Base-by-base conservation (phyloP, 2,329 filamentous ascomycete species). In the Periconia sp. region DNA sequence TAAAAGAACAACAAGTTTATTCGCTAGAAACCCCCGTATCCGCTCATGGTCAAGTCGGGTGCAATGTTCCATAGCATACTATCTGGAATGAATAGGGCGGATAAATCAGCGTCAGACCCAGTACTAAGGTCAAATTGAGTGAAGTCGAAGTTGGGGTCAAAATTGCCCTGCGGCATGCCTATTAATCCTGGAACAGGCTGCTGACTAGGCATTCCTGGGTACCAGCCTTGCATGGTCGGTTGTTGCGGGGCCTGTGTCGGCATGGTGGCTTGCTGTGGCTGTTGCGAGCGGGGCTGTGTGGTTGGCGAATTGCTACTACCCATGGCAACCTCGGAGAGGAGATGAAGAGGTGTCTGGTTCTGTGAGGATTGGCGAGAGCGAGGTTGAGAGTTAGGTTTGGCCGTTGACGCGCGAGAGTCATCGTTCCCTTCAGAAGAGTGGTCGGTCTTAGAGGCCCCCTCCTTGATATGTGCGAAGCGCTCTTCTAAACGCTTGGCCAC, bases 401-500 rank as follows among this genome's bases (percentile, higher is more conserved):
- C 40, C 2, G 54, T 43, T 15, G 56, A 43, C 2, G 46, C 51
- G n/a, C 48, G 52, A 4, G 57, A 46, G 3, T 56, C 52, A 15
- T 63, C 55, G 22, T 56, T 57, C 4, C 40, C 34, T 16, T 66
- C 59, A 2, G 54, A 22, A 10, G 43, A 38, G 8, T 58, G 55
- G 17, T 67, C 61, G n/a, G 52, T 48, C 33, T 52, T 58, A 12
- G 55, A 38, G n/a, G 65, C 70, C 6, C 75, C 73, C 50, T 76
- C 74, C 53, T 71, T 69, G 56, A 71, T 69, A 36, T 66, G 60
- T 21, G 58, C 60, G 48, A 78, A 76, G 53, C 73, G 75, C 35
- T 76, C 73, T 25, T 70, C 66, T 4, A 78, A 60, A 10, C 75
- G 63, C 25, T 70, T 66, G 19, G 76, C 67, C 18, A 78, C 76